phyloP scores from a whole-genome alignment of 225 moss, liverwort and hornwort genomes.

The Antitrichia curtipendula region DNA sequence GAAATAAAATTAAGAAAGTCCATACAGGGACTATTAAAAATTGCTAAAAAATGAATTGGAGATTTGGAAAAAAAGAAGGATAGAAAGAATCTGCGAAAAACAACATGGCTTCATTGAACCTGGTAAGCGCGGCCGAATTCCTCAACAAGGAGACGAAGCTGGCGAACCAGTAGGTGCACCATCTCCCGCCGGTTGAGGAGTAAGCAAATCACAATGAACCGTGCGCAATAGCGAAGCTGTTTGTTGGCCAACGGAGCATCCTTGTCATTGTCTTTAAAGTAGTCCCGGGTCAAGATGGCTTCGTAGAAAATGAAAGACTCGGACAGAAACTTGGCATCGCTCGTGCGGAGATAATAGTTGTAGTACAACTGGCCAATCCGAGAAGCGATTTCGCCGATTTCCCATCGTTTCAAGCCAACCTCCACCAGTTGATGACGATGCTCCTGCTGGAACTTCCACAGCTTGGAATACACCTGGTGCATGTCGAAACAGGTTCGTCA shows the following conservation, averaged over 20 bases:
- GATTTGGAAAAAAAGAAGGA: background rate
- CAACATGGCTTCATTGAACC: conserved; percentile 7
- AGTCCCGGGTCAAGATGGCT: conserved; percentile 84
- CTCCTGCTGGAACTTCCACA: conserved; percentile 97
- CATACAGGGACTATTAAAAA: background rate
- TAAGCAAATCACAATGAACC: conserved; percentile 93
- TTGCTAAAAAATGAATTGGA: background rate
- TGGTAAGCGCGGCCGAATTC: conserved; percentile 61
- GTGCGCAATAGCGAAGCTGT: conserved; percentile 79
- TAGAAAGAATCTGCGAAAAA: background rate
- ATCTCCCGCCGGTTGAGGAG: conserved; percentile 75
- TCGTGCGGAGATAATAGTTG: conserved; percentile 91
- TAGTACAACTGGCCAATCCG: conserved; percentile 97
- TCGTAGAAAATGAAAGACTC: conserved; percentile 94
- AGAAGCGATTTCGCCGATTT: conserved; percentile 94
- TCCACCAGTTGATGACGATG: conserved; percentile 82
- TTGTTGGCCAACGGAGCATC: conserved; percentile 79
- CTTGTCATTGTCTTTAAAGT: conserved; percentile 86
- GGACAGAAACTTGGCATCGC: conserved; percentile 83
- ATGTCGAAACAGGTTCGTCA: background rate
- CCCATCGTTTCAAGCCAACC: conserved; percentile 94
- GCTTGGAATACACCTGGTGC: conserved; percentile 66
- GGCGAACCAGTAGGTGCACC: conserved; percentile 68
- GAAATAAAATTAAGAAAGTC: background rate
- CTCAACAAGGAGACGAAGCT: conserved; percentile 65